Conservation (phyloP, 805 yeast genomes). For the Starmerella apis region DNA sequence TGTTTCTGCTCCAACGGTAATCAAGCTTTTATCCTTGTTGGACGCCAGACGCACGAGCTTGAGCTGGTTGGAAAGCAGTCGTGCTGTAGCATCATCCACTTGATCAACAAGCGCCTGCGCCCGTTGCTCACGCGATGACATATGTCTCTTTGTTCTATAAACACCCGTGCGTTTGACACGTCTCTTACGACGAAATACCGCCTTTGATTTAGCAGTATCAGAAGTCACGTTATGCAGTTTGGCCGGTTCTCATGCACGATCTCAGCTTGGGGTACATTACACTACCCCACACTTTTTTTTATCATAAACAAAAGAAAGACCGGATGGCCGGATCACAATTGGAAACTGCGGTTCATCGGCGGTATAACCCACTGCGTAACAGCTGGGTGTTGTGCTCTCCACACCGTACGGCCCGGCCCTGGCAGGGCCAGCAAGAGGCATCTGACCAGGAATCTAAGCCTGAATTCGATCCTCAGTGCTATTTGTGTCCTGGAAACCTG, state of each 20-base stretch:
- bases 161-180: background rate
- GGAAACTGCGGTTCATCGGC: slow-evolving; percentile 38
- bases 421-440: slow-evolving; percentile 66
- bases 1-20: slow-evolving; percentile 34
- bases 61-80: slow-evolving; percentile 24
- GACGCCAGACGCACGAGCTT: slow-evolving; percentile 24
- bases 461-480: slow-evolving; percentile 53
- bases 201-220: too few species aligned
- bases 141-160: background rate
- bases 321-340: background rate
- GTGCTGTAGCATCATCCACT: slow-evolving; percentile 26
- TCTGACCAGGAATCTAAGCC: slow-evolving; percentile 38
- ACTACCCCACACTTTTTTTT: background rate
- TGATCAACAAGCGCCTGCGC: slow-evolving; percentile 24
- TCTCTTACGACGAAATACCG: background rate
- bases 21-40: slow-evolving; percentile 28
- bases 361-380: slow-evolving; percentile 59
- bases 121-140: slow-evolving; percentile 22
- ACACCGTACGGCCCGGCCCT: slow-evolving; percentile 66
- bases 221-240: slow-evolving; percentile 1
- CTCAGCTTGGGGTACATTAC: background rate
- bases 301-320: too few species aligned
- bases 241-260: background rate
- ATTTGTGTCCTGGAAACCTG: slow-evolving; percentile 59
- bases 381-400: slow-evolving; percentile 66